phyloP scores from a whole-genome alignment of 495 filamentous ascomycete genomes.

The Penicillium alfredii region DNA sequence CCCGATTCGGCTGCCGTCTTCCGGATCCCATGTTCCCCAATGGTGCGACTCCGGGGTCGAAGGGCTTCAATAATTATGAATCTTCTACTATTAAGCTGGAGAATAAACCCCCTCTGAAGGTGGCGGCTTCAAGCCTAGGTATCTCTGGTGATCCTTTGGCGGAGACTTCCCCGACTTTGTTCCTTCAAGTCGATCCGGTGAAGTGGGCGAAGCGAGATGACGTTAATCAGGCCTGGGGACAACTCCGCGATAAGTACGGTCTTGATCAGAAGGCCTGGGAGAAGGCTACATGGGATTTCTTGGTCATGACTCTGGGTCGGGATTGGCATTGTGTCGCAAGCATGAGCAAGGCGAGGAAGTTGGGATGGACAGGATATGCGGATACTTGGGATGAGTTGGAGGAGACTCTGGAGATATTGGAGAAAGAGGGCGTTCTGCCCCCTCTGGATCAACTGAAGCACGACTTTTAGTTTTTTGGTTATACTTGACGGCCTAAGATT shows the following conservation, averaged over 20 bases:
- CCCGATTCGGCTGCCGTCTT: constrained; percentile 40
- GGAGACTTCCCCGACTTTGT: constrained; percentile 24
- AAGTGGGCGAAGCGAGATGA: constrained; percentile 48
- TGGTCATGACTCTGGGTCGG: constrained; percentile 46
- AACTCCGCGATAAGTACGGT: constrained; percentile 39
- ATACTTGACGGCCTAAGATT: too few relatives aligned
- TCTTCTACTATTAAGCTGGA: constrained; percentile 21
- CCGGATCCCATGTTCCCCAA: constrained; percentile 40
- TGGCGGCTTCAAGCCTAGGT: constrained; percentile 34
- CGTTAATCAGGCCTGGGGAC: constrained; percentile 45
- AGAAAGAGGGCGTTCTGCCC: constrained; percentile 23
- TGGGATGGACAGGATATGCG: constrained; percentile 28
- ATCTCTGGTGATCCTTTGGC: constrained; percentile 23
- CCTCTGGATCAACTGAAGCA: constrained; percentile 5
- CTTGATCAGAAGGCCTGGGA: constrained; percentile 45
- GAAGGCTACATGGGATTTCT: constrained; percentile 53
- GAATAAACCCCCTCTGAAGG: constrained; percentile 37
- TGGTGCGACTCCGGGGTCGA: constrained; percentile 2
- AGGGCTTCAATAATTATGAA: constrained; percentile 11
- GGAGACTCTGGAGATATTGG: constrained; percentile 42
- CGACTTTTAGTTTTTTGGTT: background rate
- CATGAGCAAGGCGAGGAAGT: constrained; percentile 54
- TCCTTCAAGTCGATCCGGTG: constrained; percentile 42
- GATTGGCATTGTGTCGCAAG: constrained; percentile 41
- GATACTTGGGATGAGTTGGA: constrained; percentile 49